phyloP scores from a whole-genome alignment of 2,329 filamentous ascomycete species.

The Septoria linicola region DNA sequence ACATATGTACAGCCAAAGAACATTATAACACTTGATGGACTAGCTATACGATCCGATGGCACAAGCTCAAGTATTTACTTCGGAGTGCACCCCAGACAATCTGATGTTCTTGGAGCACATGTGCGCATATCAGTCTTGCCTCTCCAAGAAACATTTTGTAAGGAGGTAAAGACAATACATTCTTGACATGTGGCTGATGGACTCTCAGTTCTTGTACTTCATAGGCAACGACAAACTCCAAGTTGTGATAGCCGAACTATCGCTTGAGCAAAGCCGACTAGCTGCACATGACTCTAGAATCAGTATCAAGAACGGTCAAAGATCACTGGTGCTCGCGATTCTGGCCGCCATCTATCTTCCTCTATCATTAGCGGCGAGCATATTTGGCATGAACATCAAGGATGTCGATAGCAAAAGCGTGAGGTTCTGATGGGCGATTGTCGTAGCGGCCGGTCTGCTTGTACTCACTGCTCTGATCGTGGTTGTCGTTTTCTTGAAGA shows the following conservation, averaged over 20 bases:
- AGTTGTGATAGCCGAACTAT: not conserved
- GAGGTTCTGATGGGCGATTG: not conserved
- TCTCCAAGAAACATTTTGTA: too few relatives aligned
- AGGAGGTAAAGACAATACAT: too few relatives aligned
- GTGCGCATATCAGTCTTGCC: too few relatives aligned
- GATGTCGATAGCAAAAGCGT: conserved; percentile 2
- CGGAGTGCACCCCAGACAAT: too few relatives aligned
- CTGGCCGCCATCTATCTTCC: conserved; percentile 19
- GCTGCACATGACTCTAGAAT: not conserved
- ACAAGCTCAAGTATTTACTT: too few relatives aligned
- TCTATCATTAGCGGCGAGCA: conserved; percentile 16
- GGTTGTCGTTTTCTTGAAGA: not conserved
- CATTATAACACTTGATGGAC: too few relatives aligned
- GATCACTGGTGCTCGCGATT: conserved; percentile 1
- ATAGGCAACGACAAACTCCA: conserved; percentile 1
- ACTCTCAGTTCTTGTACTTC: too few relatives aligned
- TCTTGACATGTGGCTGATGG: too few relatives aligned
- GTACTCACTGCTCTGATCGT: not conserved
- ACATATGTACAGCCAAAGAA: too few relatives aligned
- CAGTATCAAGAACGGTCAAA: conserved; percentile 3
- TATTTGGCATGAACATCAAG: conserved; percentile 20
- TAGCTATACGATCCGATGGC: too few relatives aligned
- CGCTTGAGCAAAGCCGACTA: too few relatives aligned
- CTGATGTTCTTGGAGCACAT: too few relatives aligned
- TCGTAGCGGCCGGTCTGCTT: not conserved